Conservation (phyloP, 148 eudicot genomes). For the Silene uniflora region DNA sequence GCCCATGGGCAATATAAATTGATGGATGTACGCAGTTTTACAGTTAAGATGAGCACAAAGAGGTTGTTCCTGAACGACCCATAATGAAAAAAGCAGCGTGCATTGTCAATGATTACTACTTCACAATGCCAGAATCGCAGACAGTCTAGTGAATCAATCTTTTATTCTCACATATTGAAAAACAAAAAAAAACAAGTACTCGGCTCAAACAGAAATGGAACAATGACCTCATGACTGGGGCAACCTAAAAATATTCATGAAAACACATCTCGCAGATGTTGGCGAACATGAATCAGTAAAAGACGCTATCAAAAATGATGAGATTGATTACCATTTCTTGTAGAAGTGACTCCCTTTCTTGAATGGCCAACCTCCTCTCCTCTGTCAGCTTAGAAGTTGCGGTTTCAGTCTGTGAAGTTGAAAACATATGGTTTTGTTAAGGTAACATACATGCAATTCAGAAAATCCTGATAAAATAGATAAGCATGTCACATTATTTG, state of each 20-base stretch:
- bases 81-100: too few species aligned
- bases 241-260: not conserved
- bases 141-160: not conserved
- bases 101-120: too few species aligned
- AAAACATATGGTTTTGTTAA: not conserved
- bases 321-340: slow-evolving; percentile 56
- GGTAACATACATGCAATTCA: not conserved
- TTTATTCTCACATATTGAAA: not conserved
- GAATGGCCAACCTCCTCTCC: slow-evolving; percentile 54
- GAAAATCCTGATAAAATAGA: not conserved
- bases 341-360: slow-evolving; percentile 51
- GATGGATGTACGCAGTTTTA: too few species aligned
- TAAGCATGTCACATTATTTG: not conserved
- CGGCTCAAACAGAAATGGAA: not conserved
- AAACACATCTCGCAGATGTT: slow-evolving; percentile 2
- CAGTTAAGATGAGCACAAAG: too few species aligned
- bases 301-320: not conserved
- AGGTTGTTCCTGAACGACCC: too few species aligned
- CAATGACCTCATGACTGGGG: not conserved
- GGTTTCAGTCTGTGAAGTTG: slow-evolving; percentile 54
- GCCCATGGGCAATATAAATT: too few species aligned
- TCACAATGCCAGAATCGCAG: too few species aligned
- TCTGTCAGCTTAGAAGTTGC: slow-evolving; percentile 59
- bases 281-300: not conserved
- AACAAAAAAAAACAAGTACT: not conserved